Base-by-base conservation (phyloP, 805 yeast species). In the Candida sonorensis region DNA sequence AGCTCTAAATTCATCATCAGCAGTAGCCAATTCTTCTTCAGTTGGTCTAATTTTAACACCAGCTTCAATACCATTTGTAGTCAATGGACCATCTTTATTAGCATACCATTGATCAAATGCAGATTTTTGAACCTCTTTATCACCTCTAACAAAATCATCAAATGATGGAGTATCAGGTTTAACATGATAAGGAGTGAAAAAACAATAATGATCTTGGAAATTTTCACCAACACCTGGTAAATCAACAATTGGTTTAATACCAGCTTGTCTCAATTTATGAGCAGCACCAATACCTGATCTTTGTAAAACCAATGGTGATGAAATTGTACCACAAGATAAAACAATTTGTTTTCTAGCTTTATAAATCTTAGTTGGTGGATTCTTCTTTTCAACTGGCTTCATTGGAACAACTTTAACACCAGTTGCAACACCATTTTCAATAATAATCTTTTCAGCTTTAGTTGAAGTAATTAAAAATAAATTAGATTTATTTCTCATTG, bases 231-330 rank as follows among this genome's bases (percentile, higher is more conserved):
- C 55, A 48, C 55, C 55, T 36, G 55, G 55, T 32, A 50, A 37
- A 44, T 50, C 52, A 34, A 50, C 55, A 25, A 50, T 34, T 22
- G 55, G 53, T 44, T 50, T 50, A 33, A 50, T 35, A 29, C 55
- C 55, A 33, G 40, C 51, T 25, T 50, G 48, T 38, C 55, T 42
- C 38, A 50, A 37, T 36, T 44, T 49, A 38, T 42, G 46, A 13
- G 55, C 51, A 26, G 51, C 50, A 40, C 55, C 55, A 32, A 69
- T 66, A 11, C 74, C 74, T 4, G 74, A 67, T 40, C 65, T 60
- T 44, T 66, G 64, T 34, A 69, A 54, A 14, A 69, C 51, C n/a
- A 66, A 40, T 13, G 75, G 75, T 4, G 75, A 67, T 15, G 67
- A 55, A 33, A 66, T 51, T 4, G 72, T 55, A 19, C 75, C 75